phyloP scores from a whole-genome alignment of 768 basidiomycete genomes.

The Phaeotremella fagi region DNA sequence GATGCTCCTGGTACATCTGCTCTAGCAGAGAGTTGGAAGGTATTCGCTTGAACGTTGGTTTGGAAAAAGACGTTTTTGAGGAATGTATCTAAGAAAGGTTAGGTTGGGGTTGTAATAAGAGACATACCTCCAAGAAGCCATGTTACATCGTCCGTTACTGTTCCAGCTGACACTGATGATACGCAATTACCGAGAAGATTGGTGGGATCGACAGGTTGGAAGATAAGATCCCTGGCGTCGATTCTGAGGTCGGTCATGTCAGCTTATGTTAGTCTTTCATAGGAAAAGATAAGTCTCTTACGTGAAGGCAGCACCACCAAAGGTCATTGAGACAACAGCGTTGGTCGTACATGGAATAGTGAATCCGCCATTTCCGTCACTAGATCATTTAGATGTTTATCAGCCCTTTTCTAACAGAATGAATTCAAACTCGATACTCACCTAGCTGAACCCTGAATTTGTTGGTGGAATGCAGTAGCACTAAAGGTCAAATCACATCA shows the following conservation, averaged over 20 bases:
- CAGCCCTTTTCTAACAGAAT: not conserved
- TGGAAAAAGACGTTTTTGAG: slow-evolving; percentile 38
- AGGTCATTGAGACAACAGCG: slow-evolving; percentile 56
- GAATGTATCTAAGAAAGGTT: slow-evolving; percentile 10
- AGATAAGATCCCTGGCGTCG: slow-evolving; percentile 23
- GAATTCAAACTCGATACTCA: slow-evolving; percentile 48
- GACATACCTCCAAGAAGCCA: slow-evolving; percentile 74
- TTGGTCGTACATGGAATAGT: slow-evolving; percentile 64
- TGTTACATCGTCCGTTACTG: slow-evolving; percentile 58
- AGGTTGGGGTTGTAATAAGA: slow-evolving; percentile 41
- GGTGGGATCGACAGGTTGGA: slow-evolving; percentile 7
- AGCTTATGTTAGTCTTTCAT: slow-evolving; percentile 48
- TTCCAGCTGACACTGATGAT: slow-evolving; percentile 64
- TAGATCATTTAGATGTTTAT: not conserved
- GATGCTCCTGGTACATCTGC: slow-evolving; percentile 18
- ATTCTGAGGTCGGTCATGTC: slow-evolving; percentile 9
- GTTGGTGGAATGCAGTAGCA: slow-evolving; percentile 55
- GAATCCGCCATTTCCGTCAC: slow-evolving; percentile 55
- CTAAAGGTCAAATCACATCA: not conserved
- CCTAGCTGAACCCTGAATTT: slow-evolving; percentile 53
- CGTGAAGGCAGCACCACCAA: slow-evolving; percentile 58
- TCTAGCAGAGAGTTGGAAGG: slow-evolving; percentile 26
- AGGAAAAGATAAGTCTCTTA: slow-evolving; percentile 60
- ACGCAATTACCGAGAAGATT: slow-evolving; percentile 51
- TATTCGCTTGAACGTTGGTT: slow-evolving; percentile 27